Evolutionary conservation across 2,329 filamentous ascomycete species (phyloP), one percentile per base, ranked within the genome.

Genomic region (Pezicula carpinea): DNA sequence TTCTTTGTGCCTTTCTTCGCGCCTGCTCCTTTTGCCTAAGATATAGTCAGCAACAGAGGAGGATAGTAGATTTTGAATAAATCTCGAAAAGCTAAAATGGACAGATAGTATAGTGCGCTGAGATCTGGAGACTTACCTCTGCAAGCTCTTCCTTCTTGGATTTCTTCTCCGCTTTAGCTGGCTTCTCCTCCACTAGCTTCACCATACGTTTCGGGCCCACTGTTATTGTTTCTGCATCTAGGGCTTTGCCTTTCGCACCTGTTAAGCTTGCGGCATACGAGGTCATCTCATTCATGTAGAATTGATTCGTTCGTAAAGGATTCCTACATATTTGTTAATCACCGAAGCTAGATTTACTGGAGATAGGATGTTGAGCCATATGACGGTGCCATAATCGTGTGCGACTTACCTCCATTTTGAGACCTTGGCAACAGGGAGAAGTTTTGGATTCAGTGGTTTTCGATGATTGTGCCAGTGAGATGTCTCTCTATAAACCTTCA

Each of bases 191-290:
- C 1, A 51, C 50, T 15, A 53, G 18, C 48, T 63, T 64, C 14
- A 48, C 39, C 3, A 63, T 44, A 31, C 49, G 46, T 35, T 64
- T 64, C 3, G 53, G 50, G n/a, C 60, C 57, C 17, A 77, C 72
- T 1, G 83, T 75, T 41, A 89, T 77, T 4, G 71, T 78, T 59
- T 88, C 82, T 0, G 82, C 82, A 19, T 84, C 72, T 5, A 88
- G 71, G 2, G 68, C 69, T 53, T 81, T 85, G 3, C 83, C 83
- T 2, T 74, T 69, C 0, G 79, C 71, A 47, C 82, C 83, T 0
- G 82, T 86, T 39, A 89, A 69, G 63, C 83, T 87, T 11, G 81
- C 82, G 2, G 86, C 82, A 60, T 89, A 90, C 1, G 74, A 70
- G 22, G 75, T 73, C 65, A 85, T 85, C 49, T 87, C 82, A 1